Conservation (phyloP, 345 rosid genomes). For the Lepidium aucheri region DNA sequence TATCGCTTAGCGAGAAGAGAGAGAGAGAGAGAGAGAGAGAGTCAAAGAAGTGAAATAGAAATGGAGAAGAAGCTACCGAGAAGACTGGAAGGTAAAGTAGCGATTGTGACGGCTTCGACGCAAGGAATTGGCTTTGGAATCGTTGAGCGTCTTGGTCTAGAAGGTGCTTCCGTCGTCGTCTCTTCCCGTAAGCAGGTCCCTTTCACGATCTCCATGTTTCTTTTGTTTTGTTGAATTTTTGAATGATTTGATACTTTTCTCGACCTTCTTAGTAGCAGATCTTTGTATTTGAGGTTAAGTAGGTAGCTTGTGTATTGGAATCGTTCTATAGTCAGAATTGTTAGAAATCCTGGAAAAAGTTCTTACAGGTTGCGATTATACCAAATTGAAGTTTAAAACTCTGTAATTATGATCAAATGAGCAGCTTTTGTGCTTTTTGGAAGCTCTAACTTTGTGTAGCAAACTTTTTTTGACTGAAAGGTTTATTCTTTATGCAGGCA, state of each 20-base stretch:
- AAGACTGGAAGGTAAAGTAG: slow-evolving; percentile 75
- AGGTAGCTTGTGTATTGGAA: not conserved
- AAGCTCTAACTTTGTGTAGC: not conserved
- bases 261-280: not conserved
- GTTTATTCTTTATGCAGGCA: slow-evolving; percentile 32
- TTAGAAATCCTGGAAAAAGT: not conserved
- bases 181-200: slow-evolving; percentile 33
- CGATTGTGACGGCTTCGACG: slow-evolving; percentile 88
- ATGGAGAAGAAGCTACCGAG: slow-evolving; percentile 36
- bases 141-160: slow-evolving; percentile 69
- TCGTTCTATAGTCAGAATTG: not conserved
- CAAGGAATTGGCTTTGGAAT: slow-evolving; percentile 86
- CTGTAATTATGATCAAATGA: not conserved
- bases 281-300: not conserved
- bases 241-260: not conserved
- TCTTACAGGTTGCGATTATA: not conserved
- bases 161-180: slow-evolving; percentile 40
- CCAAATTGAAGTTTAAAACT: not conserved
- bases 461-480: not conserved
- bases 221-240: not conserved
- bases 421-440: not conserved
- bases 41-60: not conserved
- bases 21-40: no score
- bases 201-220: not conserved
- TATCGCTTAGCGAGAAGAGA: not conserved